A percentile compares a stretch with the other conserved stretches of the same genome.
phyloP scores from a whole-genome alignment of 495 filamentous ascomycete species.

The Talaromyces trachyspermus region DNA sequence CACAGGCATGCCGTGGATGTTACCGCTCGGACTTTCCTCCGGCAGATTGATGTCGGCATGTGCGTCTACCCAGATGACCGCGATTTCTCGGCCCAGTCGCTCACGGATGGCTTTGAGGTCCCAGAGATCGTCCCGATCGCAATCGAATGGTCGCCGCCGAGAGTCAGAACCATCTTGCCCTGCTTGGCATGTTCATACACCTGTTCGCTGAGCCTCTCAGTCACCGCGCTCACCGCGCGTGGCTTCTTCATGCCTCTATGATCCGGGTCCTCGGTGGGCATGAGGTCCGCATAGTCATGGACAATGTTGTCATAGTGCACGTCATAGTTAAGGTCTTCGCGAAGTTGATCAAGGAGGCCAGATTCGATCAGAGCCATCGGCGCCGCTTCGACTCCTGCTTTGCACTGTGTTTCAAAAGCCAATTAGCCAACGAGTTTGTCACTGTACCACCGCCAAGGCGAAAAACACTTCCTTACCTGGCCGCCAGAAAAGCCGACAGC shows the following conservation, averaged over 20 bases:
- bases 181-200: slow-evolving; percentile 80
- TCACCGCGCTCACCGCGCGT: slow-evolving; percentile 81
- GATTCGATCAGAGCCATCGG: slow-evolving; percentile 85
- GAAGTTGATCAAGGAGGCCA: slow-evolving; percentile 78
- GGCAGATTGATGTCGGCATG: slow-evolving; percentile 97
- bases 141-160: slow-evolving; percentile 94
- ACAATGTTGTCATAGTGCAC: slow-evolving; percentile 79
- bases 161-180: slow-evolving; percentile 82
- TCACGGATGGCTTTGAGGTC: slow-evolving; percentile 74
- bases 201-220: slow-evolving; percentile 67
- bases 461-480: slow-evolving; percentile 54
- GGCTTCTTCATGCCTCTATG: slow-evolving; percentile 92
- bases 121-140: slow-evolving; percentile 90
- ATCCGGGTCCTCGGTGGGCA: slow-evolving; percentile 59
- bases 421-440: neutral
- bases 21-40: slow-evolving; percentile 80
- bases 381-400: slow-evolving; percentile 86
- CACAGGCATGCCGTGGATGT: slow-evolving; percentile 98
- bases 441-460: neutral
- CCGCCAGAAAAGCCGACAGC: slow-evolving; percentile 97
- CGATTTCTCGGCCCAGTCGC: slow-evolving; percentile 71
- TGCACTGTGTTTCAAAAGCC: slow-evolving; percentile 49
- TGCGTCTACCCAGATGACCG: slow-evolving; percentile 97
- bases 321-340: slow-evolving; percentile 77
- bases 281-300: slow-evolving; percentile 71